Conservation (phyloP, 2,329 filamentous ascomycete genomes). For the Fusarium camptoceras region DNA sequence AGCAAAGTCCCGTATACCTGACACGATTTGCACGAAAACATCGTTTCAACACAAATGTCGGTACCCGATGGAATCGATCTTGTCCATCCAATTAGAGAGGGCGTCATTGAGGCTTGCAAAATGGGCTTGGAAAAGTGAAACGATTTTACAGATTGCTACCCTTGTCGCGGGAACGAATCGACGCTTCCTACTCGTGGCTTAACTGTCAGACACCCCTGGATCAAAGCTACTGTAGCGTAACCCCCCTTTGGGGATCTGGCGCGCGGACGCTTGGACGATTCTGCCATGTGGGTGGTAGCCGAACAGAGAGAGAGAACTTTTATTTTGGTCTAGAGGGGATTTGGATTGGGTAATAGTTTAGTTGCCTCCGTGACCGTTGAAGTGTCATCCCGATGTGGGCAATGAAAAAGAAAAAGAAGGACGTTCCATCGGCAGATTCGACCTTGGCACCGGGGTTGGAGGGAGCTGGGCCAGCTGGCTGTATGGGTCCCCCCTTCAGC, state of each 20-base stretch:
- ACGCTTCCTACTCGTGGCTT: slow-evolving; percentile 43
- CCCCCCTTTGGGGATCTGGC: slow-evolving; percentile 5
- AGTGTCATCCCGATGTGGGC: slow-evolving; percentile 5
- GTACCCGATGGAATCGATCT: neutral
- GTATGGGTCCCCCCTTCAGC: neutral
- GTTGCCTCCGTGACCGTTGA: slow-evolving; percentile 9
- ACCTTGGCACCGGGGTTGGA: neutral
- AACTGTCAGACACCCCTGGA: slow-evolving; percentile 26
- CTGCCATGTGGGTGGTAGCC: slow-evolving; percentile 32
- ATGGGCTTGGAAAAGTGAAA: slow-evolving; percentile 24
- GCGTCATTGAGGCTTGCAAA: neutral
- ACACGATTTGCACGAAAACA: slow-evolving; percentile 15
- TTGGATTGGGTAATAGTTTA: neutral
- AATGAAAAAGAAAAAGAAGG: neutral
- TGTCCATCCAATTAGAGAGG: neutral
- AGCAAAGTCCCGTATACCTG: slow-evolving; percentile 21
- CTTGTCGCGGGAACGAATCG: slow-evolving; percentile 21
- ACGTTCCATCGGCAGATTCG: slow-evolving; percentile 9
- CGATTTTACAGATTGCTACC: slow-evolving; percentile 12
- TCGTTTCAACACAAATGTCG: slow-evolving; percentile 30
- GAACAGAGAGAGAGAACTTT: neutral
- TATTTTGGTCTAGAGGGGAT: neutral
- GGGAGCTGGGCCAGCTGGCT: too few species aligned
- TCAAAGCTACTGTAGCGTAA: neutral
- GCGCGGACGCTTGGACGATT: slow-evolving; percentile 14